phyloP scores from a whole-genome alignment of 108 stramenopile species.

The Pseudonitzschia delicatissima region DNA sequence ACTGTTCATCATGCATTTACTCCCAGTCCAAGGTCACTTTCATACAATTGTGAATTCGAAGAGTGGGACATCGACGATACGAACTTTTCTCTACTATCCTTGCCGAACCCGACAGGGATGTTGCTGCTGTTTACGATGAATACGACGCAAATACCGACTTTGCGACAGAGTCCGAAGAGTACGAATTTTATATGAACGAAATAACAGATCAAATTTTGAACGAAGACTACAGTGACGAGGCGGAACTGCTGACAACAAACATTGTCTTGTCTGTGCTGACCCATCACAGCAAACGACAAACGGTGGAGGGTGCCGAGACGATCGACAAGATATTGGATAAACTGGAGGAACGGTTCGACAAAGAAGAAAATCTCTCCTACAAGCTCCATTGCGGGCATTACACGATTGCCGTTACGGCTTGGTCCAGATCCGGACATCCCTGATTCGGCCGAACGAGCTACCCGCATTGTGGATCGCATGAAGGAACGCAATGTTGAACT shows the following conservation, averaged over 20 bases:
- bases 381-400: slow-evolving; percentile 41
- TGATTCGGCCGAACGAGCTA: slow-evolving; percentile 51
- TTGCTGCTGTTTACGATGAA: neutral
- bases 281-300: slow-evolving; percentile 9
- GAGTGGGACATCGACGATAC: neutral
- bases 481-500: slow-evolving; percentile 24
- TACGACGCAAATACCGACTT: neutral
- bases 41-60: neutral
- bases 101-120: neutral
- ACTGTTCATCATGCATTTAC: slow-evolving; percentile 6
- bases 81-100: neutral
- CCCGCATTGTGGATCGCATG: slow-evolving; percentile 38
- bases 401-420: slow-evolving; percentile 62
- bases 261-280: neutral
- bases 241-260: slow-evolving; percentile 1
- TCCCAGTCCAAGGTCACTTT: neutral
- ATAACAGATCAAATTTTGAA: slow-evolving; percentile 4
- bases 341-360: slow-evolving; percentile 43
- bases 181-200: neutral
- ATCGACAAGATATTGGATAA: slow-evolving; percentile 51
- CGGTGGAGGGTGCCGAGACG: slow-evolving; percentile 39
- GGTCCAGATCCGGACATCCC: slow-evolving; percentile 62
- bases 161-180: neutral
- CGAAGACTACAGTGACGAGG: neutral
- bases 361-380: neutral